Percentiles rank a stretch among this genome's conserved stretches.
Conservation (phyloP, 176 grass and related monocot species). For the Aegilops longissima region DNA sequence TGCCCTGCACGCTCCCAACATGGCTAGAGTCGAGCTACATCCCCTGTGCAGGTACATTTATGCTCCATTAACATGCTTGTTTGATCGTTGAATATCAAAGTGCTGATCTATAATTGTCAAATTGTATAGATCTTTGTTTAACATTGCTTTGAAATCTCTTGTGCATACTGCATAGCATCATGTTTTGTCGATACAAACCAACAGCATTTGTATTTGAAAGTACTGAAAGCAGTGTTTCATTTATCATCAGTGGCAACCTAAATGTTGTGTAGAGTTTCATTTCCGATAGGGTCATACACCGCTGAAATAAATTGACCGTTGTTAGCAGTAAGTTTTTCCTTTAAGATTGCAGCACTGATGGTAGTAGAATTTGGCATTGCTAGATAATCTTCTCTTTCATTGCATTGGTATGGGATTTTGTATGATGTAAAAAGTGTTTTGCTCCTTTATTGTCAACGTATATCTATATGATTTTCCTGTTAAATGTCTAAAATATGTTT, state of each 20-base stretch:
- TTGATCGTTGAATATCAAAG: neutral
- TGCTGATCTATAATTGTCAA: neutral
- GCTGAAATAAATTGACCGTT: neutral
- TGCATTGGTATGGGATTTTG: neutral
- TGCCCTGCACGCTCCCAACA: neutral
- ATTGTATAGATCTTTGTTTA: neutral
- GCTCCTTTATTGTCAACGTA: neutral
- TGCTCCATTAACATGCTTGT: neutral
- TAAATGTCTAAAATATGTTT: neutral
- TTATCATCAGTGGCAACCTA: neutral
- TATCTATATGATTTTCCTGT: neutral
- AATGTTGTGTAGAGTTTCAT: neutral
- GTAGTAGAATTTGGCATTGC: neutral
- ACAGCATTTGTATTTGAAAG: neutral
- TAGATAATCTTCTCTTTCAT: neutral
- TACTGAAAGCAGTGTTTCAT: neutral
- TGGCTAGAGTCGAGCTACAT: constrained; percentile 13
- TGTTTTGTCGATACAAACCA: neutral
- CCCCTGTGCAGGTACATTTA: constrained; percentile 21
- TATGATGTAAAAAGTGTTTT: neutral
- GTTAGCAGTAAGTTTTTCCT: neutral
- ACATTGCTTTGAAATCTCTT: neutral
- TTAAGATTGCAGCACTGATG: neutral
- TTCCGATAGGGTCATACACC: neutral
- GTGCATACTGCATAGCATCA: neutral